These are phyloP conservation scores for Rhizophagus prolifer DNA, from an alignment of 192 early-diverging fungal species.

Conservation along the genomic window DNA sequence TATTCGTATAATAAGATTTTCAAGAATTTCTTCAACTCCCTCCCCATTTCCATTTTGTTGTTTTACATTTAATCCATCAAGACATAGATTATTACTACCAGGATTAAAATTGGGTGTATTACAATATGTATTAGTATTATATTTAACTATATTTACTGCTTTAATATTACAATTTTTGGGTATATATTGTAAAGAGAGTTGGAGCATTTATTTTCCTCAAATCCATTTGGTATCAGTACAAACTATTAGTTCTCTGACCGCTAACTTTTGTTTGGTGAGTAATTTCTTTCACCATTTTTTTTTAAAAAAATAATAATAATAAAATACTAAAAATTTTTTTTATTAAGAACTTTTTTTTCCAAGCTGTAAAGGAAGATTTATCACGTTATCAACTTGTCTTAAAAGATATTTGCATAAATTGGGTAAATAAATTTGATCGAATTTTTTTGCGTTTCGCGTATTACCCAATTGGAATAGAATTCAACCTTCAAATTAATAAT, in stretches of 20 bases:
- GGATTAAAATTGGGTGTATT: neutral
- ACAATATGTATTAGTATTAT: conserved; percentile 3
- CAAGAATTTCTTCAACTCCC: neutral
- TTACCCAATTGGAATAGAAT: neutral
- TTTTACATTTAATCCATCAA: neutral
- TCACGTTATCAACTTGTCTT: neutral
- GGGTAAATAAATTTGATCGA: neutral
- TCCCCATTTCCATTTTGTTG: neutral
- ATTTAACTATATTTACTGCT: neutral
- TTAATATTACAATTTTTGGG: neutral
- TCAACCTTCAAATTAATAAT: neutral
- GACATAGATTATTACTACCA: neutral
- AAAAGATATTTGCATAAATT: conserved; percentile 9
- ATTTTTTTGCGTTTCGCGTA: neutral
- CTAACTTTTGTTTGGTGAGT: neutral
- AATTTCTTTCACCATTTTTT: too few relatives aligned
- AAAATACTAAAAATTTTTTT: neutral
- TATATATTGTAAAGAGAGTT: conserved; percentile 1
- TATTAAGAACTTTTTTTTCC: neutral
- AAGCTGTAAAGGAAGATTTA: neutral
- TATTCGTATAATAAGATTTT: neutral
- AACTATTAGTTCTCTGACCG: neutral
- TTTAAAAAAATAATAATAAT: too few relatives aligned
- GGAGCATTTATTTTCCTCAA: conserved; percentile 2
- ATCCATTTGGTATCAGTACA: neutral